These are phyloP conservation scores for Ambrosiella xylebori DNA, from an alignment of 2,329 filamentous ascomycete species.

Conservation along the genomic window DNA sequence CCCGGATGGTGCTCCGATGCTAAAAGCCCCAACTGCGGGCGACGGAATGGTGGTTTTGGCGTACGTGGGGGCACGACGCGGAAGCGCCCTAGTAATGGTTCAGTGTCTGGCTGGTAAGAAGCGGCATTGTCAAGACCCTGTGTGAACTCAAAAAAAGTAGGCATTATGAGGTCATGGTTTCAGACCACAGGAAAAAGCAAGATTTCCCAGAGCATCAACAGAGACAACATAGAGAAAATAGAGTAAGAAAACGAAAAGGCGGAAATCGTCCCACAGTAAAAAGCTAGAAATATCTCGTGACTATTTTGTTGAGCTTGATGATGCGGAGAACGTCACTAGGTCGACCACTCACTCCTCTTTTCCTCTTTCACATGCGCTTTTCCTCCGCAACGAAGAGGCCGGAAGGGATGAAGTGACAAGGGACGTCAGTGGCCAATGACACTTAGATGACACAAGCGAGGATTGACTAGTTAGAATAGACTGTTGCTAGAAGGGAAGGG, in stretches of 20 bases:
- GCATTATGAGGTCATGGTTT: conserved; percentile 26
- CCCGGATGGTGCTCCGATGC: conserved; percentile 10
- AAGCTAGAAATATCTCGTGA: background rate
- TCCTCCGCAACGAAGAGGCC: conserved; percentile 1
- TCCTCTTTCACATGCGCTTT: background rate
- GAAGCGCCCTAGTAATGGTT: conserved; percentile 47
- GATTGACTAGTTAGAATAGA: background rate
- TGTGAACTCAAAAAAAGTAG: conserved; percentile 50
- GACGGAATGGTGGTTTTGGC: conserved; percentile 7
- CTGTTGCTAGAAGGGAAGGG: background rate
- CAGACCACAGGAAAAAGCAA: background rate
- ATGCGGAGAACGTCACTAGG: background rate
- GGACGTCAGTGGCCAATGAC: background rate
- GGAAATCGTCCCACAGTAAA: background rate
- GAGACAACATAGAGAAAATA: background rate
- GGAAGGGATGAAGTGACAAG: background rate
- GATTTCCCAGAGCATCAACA: background rate
- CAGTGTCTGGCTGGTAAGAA: conserved; percentile 33
- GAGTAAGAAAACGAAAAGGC: background rate
- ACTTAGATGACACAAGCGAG: background rate
- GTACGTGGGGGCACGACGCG: conserved; percentile 38
- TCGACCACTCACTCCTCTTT: background rate
- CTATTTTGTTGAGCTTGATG: background rate
- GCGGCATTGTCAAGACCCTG: conserved; percentile 43
- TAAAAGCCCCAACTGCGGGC: conserved; percentile 10